Conservation (phyloP, 208 protist species). For the Wallacemonas sp. region DNA sequence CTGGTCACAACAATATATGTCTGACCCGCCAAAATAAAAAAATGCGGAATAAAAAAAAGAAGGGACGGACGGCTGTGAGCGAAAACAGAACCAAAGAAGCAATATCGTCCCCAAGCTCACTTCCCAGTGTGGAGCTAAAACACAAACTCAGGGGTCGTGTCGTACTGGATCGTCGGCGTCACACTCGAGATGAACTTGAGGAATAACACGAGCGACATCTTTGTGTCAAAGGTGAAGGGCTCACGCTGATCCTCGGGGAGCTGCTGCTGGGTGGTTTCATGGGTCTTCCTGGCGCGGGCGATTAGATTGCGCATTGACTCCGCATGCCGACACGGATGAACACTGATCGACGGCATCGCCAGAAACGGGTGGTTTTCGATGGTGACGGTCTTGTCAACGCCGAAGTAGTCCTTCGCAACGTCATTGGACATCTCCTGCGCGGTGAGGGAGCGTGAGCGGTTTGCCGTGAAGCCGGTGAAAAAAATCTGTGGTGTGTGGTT, state of each 20-base stretch:
- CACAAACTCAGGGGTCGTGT: conserved; percentile 25
- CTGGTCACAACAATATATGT: too few species aligned
- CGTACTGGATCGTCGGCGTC: conserved; percentile 94
- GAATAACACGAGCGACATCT: conserved; percentile 23
- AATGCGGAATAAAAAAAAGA: too few species aligned
- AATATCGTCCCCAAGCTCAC: too few species aligned
- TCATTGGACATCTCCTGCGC: conserved; percentile 88
- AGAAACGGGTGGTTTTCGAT: conserved; percentile 73
- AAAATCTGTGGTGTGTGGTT: conserved; percentile 91
- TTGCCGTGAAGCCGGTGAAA: conserved; percentile 91
- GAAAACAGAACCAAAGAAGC: too few species aligned
- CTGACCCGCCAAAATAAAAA: too few species aligned
- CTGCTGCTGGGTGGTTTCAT: conserved; percentile 21
- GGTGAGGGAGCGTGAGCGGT: conserved; percentile 40
- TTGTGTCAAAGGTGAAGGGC: conserved; percentile 10
- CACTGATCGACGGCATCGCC: conserved; percentile 27
- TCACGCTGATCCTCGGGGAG: conserved; percentile 36
- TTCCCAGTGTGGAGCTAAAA: too few species aligned
- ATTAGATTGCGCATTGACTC: conserved; percentile 87
- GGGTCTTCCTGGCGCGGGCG: conserved; percentile 37
- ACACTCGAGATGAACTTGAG: conserved; percentile 85
- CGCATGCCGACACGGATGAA: conserved; percentile 92
- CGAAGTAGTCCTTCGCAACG: conserved; percentile 74
- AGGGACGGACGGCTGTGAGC: too few species aligned
- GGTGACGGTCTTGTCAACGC: conserved; percentile 93